phyloP scores from a whole-genome alignment of 75 land plant genomes.

The Chamaecyparis obtusa region DNA sequence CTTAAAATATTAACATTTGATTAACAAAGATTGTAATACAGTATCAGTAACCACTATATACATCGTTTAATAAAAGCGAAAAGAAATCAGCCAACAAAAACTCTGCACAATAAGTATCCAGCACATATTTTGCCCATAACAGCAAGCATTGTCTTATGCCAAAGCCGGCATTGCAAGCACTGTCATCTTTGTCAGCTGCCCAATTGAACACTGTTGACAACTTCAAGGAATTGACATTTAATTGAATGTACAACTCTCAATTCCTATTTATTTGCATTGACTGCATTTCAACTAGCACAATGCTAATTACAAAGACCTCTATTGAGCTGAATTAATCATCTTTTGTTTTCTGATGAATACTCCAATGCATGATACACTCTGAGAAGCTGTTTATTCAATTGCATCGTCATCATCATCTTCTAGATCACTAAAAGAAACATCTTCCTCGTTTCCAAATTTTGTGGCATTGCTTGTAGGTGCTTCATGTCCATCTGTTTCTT shows the following conservation, averaged over 20 bases:
- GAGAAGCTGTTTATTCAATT: neutral
- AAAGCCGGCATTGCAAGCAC: neutral
- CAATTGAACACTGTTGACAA: neutral
- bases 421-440: slow-evolving; percentile 96
- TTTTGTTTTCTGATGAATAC: neutral
- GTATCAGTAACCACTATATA: neutral
- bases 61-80: neutral
- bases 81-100: neutral
- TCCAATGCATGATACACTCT: neutral
- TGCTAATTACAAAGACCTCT: neutral
- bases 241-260: neutral
- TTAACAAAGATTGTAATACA: neutral
- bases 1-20: neutral
- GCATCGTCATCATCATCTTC: slow-evolving; percentile 74
- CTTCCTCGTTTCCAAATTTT: slow-evolving; percentile 64
- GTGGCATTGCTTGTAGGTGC: slow-evolving; percentile 11
- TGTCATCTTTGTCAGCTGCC: neutral
- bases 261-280: slow-evolving; percentile 1
- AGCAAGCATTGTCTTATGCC: neutral
- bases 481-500: slow-evolving; percentile 28
- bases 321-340: neutral
- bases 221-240: neutral
- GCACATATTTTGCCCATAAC: neutral
- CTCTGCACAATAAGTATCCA: neutral
- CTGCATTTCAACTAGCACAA: slow-evolving; percentile 5